Evolutionary conservation across 2,329 filamentous ascomycete genomes (phyloP).

Genomic region (Celoporthe dispersa): DNA sequence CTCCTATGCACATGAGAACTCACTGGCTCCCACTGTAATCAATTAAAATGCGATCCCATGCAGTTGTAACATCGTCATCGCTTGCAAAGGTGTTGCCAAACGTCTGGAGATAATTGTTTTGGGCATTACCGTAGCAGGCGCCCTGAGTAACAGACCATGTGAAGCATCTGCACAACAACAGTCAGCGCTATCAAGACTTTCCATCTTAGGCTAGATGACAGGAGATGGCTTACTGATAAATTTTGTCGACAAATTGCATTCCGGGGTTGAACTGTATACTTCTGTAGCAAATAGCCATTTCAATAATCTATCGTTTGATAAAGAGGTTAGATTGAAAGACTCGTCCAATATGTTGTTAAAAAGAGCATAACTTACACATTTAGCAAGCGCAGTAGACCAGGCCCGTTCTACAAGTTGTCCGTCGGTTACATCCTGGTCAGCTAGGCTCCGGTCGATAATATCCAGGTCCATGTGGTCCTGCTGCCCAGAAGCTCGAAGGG

Average conservation of each 20-base stretch:
- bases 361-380: neutral
- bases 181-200: no score
- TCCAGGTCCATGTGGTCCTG: neutral
- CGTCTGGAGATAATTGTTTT: neutral
- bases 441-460: neutral
- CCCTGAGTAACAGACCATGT: neutral
- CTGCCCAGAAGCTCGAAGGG: neutral
- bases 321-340: neutral
- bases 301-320: neutral
- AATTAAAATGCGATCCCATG: neutral
- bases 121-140: neutral
- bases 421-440: neutral
- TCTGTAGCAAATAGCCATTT: neutral
- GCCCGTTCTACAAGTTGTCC: neutral
- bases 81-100: neutral
- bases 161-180: neutral
- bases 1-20: neutral
- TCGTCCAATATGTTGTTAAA: neutral
- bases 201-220: neutral
- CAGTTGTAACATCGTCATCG: neutral
- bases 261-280: neutral
- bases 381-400: neutral
- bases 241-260: neutral
- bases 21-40: no score
- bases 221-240: neutral